A percentile compares a stretch with the other conserved stretches of the same genome.
phyloP scores from a whole-genome alignment of 148 eudicot genomes.

The Camellia sinensis region DNA sequence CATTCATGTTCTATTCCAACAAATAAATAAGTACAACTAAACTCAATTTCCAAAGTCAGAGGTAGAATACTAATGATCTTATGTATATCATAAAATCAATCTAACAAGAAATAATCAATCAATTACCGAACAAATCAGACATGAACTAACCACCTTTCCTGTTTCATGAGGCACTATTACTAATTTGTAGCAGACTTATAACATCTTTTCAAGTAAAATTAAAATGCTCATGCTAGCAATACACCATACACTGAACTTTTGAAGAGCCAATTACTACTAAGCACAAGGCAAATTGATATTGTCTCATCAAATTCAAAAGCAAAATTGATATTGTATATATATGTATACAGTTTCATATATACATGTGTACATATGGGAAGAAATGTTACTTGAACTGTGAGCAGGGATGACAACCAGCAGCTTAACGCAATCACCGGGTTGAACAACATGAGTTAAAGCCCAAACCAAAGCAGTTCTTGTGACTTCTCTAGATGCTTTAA shows the following conservation, averaged over 20 bases:
- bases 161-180: not conserved
- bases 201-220: not conserved
- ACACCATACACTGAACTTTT: not conserved
- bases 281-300: not conserved
- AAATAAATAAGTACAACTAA: not conserved
- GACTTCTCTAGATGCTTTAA: slow-evolving; percentile 60
- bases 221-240: not conserved
- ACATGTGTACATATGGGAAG: not conserved
- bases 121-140: not conserved
- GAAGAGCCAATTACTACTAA: not conserved
- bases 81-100: not conserved
- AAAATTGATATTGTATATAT: not conserved
- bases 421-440: slow-evolving; percentile 63
- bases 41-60: not conserved
- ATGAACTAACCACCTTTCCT: not conserved
- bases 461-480: slow-evolving; percentile 59
- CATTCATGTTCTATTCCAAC: not conserved
- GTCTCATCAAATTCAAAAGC: slow-evolving; percentile 6
- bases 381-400: slow-evolving; percentile 51
- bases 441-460: slow-evolving; percentile 76
- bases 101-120: not conserved
- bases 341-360: not conserved
- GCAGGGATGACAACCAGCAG: slow-evolving; percentile 62
- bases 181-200: not conserved
- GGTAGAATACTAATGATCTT: not conserved